Conservation (phyloP, 192 early-diverging fungal genomes). For the Gaertneriomyces sp. region DNA sequence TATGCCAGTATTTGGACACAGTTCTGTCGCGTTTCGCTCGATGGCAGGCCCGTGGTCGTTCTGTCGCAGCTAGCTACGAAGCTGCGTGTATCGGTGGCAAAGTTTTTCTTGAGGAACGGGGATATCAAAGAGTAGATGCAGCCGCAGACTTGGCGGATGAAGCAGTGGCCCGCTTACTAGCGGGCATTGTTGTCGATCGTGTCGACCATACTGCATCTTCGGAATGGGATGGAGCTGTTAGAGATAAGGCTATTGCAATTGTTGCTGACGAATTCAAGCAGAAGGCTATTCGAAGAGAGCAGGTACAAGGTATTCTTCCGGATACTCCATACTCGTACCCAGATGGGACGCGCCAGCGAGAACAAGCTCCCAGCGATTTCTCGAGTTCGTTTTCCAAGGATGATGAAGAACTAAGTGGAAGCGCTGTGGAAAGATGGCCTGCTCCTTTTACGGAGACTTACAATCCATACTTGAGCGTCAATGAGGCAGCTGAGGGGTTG, state of each 20-base stretch:
- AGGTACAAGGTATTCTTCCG: no score
- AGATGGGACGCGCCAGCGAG: no score
- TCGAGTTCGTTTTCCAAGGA: no score
- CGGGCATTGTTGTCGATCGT: slow-evolving; percentile 31
- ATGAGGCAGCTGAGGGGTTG: no score
- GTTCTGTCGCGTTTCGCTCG: slow-evolving; percentile 25
- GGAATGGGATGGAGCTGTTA: slow-evolving; percentile 26
- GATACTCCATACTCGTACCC: no score
- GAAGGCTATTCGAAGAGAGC: slow-evolving; percentile 3
- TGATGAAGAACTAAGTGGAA: no score
- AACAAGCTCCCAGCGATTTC: no score
- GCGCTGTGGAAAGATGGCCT: no score
- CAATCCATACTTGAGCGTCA: no score
- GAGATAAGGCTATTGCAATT: slow-evolving; percentile 30
- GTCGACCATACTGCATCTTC: slow-evolving; percentile 28
- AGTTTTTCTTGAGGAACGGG: slow-evolving; percentile 13
- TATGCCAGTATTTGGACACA: slow-evolving; percentile 19
- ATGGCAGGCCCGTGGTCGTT: slow-evolving; percentile 25
- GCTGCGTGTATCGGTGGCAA: slow-evolving; percentile 30
- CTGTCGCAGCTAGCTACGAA: slow-evolving; percentile 29
- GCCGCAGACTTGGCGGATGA: slow-evolving; percentile 21
- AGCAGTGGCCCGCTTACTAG: slow-evolving; percentile 26
- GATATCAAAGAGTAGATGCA: not conserved
- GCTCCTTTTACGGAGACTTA: no score
- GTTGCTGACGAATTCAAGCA: slow-evolving; percentile 33